Conservation (phyloP, 164 flowering plant genomes). For the Sedum album region DNA sequence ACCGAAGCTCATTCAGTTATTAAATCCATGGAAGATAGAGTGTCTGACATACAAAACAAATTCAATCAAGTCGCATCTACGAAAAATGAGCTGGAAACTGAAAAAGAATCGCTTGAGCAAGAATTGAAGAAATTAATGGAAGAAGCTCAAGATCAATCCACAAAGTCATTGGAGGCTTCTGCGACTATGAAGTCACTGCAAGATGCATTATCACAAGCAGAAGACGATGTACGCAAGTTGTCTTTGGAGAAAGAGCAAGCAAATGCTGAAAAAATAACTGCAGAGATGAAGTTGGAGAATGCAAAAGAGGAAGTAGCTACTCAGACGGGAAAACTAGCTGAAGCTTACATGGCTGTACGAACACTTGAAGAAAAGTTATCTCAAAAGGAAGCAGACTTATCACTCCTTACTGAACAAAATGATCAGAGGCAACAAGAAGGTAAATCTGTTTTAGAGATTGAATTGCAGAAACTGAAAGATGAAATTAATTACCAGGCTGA, state of each 20-base stretch:
- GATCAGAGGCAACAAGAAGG: constrained; percentile 18
- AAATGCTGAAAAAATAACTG: constrained; percentile 27
- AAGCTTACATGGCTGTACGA: constrained; percentile 37
- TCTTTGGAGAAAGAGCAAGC: constrained; percentile 41
- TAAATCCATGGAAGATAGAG: constrained; percentile 46
- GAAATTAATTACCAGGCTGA: constrained; percentile 32
- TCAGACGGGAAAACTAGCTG: constrained; percentile 34
- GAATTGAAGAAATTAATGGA: constrained; percentile 45
- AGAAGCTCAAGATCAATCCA: constrained; percentile 27
- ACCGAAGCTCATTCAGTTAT: constrained; percentile 36
- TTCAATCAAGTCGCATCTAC: constrained; percentile 42
- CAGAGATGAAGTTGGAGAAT: constrained; percentile 41
- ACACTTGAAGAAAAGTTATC: constrained; percentile 46
- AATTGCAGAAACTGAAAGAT: constrained; percentile 44
- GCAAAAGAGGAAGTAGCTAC: constrained; percentile 31
- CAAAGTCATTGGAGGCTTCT: constrained; percentile 31
- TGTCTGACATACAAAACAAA: constrained; percentile 34
- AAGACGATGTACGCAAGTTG: constrained; percentile 28
- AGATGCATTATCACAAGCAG: constrained; percentile 39
- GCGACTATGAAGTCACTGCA: constrained; percentile 33
- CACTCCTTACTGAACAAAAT: constrained; percentile 37
- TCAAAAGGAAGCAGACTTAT: constrained; percentile 24
- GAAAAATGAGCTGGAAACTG: constrained; percentile 39
- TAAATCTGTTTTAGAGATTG: constrained; percentile 39
- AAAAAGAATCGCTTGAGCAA: constrained; percentile 27